Percentiles rank a stretch among this genome's conserved stretches.
Conservation (phyloP, 2,329 filamentous ascomycete species). For the Colletotrichum sp. region DNA sequence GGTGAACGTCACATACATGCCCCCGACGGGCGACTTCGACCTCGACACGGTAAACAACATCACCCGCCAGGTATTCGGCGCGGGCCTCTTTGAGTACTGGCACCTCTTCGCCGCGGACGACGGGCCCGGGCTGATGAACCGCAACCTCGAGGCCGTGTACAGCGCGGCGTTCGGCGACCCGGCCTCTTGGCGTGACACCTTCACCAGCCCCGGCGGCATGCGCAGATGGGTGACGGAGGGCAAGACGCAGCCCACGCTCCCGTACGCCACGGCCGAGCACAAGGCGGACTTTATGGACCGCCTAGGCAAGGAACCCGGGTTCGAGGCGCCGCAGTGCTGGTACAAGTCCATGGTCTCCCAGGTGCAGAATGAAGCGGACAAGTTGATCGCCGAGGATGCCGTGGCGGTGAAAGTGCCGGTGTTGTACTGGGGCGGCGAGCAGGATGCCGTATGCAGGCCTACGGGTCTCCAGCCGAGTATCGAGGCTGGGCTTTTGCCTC, state of each 20-base stretch:
- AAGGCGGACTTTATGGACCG: conserved; percentile 30
- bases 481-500: conserved; percentile 27
- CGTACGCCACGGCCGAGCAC: conserved; percentile 29
- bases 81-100: conserved; percentile 47
- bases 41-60: conserved; percentile 36
- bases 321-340: conserved; percentile 31
- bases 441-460: conserved; percentile 30
- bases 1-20: conserved; percentile 46
- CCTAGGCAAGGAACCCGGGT: conserved; percentile 27
- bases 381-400: conserved; percentile 15
- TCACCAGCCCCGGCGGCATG: conserved; percentile 39
- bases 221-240: conserved; percentile 28
- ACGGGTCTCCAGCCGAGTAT: conserved; percentile 23
- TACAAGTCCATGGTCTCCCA: conserved; percentile 27
- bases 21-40: conserved; percentile 38
- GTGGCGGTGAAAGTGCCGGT: conserved; percentile 28
- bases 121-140: conserved; percentile 38
- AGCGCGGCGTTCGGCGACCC: conserved; percentile 35
- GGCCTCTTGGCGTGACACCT: conserved; percentile 35
- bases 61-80: conserved; percentile 38
- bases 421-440: conserved; percentile 29
- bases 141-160: conserved; percentile 42
- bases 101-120: conserved; percentile 46
- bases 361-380: conserved; percentile 27
- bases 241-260: conserved; percentile 24